Conservation (phyloP, 2,329 filamentous ascomycete genomes). For the Fusarium sp. region DNA sequence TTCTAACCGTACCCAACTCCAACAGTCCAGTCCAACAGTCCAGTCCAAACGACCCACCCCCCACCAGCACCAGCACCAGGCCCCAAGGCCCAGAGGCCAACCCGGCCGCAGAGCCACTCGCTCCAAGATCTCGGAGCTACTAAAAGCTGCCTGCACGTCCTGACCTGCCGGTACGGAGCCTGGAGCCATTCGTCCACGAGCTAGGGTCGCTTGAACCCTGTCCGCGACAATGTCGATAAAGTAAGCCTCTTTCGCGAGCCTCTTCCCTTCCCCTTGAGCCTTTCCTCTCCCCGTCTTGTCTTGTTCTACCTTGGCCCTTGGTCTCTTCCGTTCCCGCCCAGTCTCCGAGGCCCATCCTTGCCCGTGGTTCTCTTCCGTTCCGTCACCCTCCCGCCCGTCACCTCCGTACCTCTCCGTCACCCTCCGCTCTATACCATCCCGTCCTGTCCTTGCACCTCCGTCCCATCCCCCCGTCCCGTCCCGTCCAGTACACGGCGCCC, state of each 20-base stretch:
- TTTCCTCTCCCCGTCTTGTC: constrained; percentile 38
- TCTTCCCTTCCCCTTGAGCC: constrained; percentile 41
- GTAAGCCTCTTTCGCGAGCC: constrained; percentile 56
- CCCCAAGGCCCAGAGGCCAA: constrained; percentile 41
- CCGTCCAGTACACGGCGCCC: constrained; percentile 1
- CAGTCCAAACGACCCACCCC: constrained; percentile 44
- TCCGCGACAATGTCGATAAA: constrained; percentile 65
- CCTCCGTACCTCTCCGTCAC: constrained; percentile 26
- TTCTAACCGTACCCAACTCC: constrained; percentile 24
- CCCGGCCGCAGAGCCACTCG: constrained; percentile 43
- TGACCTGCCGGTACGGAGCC: constrained; percentile 47
- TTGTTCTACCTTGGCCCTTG: constrained; percentile 35
- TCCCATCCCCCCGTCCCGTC: constrained; percentile 1
- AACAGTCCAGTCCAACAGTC: constrained; percentile 33
- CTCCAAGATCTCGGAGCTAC: constrained; percentile 49
- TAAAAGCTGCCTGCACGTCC: constrained; percentile 47
- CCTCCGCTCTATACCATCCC: constrained; percentile 23
- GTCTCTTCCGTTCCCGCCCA: constrained; percentile 14
- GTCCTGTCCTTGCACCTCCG: constrained; percentile 30
- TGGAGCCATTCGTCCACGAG: constrained; percentile 47
- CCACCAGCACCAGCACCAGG: constrained; percentile 25
- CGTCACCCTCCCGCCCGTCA: constrained; percentile 27
- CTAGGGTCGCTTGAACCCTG: constrained; percentile 52
- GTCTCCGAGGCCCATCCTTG: constrained; percentile 21
- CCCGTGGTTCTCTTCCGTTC: constrained; percentile 11